phyloP scores from a whole-genome alignment of 2,329 filamentous ascomycete genomes.

The Dactylellina cionopaga region DNA sequence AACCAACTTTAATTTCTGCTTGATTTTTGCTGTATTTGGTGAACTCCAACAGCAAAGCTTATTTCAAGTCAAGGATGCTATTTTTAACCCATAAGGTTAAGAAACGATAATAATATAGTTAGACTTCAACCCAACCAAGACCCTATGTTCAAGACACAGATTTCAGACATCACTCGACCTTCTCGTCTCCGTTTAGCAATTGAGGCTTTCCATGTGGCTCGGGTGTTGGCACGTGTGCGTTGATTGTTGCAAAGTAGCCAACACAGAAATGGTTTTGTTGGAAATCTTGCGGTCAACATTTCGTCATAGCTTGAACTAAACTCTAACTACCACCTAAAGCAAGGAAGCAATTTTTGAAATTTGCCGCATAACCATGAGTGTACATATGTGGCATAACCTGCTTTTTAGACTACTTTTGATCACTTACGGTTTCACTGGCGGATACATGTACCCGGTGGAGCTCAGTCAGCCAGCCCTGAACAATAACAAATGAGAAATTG shows the following conservation, averaged over 20 bases:
- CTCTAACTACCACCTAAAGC: constrained; percentile 35
- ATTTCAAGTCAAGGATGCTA: constrained; percentile 2
- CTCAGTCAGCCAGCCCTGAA: neutral
- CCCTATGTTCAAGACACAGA: neutral
- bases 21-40: too few relatives aligned
- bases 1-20: neutral
- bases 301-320: constrained; percentile 51
- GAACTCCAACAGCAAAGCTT: too few relatives aligned
- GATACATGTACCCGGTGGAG: too few relatives aligned
- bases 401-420: too few relatives aligned
- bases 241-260: constrained; percentile 22
- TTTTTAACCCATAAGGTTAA: neutral
- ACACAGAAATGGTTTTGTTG: constrained; percentile 11
- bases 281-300: constrained; percentile 40
- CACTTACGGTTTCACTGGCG: too few relatives aligned
- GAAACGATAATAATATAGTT: too few relatives aligned
- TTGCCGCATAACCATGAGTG: too few relatives aligned
- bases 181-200: neutral
- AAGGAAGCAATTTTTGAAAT: constrained; percentile 21
- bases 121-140: neutral
- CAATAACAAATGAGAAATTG: constrained; percentile 3
- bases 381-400: too few relatives aligned
- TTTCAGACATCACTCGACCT: too few relatives aligned
- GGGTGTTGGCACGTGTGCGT: constrained; percentile 9
- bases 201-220: neutral